Evolutionary conservation across 805 yeast genomes (phyloP), one percentile per base, ranked within the genome.

Genomic region (Wickerhamiella bombiphila): DNA sequence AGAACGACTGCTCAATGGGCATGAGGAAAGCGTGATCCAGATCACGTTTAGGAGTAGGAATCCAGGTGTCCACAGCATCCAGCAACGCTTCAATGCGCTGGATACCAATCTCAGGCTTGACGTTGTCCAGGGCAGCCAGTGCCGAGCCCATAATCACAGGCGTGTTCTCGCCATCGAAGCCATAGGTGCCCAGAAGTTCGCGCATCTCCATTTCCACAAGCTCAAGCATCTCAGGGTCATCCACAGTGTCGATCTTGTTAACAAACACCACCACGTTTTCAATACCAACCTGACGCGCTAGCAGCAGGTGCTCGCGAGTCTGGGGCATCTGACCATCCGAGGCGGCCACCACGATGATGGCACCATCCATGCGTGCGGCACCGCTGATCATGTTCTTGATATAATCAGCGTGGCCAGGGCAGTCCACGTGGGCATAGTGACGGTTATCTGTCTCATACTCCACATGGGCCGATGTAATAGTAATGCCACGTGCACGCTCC

Each of bases 131-230:
- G 52, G 98, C 97, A 65, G 94, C 81, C 55, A 91, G 70, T 50
- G 97, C 98, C 54, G 97, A 86, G 54, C 98, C 98, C 95, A 88
- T 86, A 49, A 91, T 67, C 44, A 91, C 96, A 43, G 98, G 98
- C 49, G 94, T 78, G 66, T 88, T 78, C 58, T 91, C 98, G 67
- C 97, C 98, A 58, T 91, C 97, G 51, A 88, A 91, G 43, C 96
- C 97, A 64, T 86, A 91, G 50, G 80, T 70, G 50, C 76, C 57
- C 58, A 91, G 71, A 49, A 91, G 72, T 61, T 91, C 98, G 69
- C 98, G 80, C 98, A 91, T 91, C 72, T 91, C 98, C 98, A 91
- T 91, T 70, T 91, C 98, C 50, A 91, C 98, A 55, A 91, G 76
- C 71, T 91, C 98, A 62, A 91, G 73, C 96, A 88, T 91, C 71